A percentile compares a stretch with the other conserved stretches of the same genome.
Evolutionary conservation across 768 basidiomycete species (phyloP).

Genomic region (Hemileccinum rubropunctum): DNA sequence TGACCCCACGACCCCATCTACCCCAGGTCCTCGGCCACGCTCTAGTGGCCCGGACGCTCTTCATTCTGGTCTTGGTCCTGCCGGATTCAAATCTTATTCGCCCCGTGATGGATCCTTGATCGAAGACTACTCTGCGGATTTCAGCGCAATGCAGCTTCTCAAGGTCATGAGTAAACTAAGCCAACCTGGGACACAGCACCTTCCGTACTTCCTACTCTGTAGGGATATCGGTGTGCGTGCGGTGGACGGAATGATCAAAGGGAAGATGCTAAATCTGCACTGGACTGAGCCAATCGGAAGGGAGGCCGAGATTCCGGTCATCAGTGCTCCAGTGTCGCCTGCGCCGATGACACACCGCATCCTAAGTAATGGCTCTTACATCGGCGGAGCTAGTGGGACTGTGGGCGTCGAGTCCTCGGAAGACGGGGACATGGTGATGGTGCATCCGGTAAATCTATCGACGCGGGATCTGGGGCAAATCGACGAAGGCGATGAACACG

Average conservation of each 20-base stretch:
- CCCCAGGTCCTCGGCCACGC: slow-evolving; percentile 32
- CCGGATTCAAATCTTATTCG: slow-evolving; percentile 60
- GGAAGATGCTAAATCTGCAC: slow-evolving; percentile 67
- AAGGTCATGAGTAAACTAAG: slow-evolving; percentile 80
- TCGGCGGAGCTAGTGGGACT: slow-evolving; percentile 39
- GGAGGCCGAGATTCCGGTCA: slow-evolving; percentile 39
- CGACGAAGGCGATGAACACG: slow-evolving; percentile 53
- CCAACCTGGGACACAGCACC: slow-evolving; percentile 55
- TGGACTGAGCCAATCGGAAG: slow-evolving; percentile 72
- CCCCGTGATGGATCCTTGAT: slow-evolving; percentile 17
- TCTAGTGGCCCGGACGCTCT: slow-evolving; percentile 47
- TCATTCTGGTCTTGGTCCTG: slow-evolving; percentile 57
- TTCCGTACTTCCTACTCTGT: slow-evolving; percentile 81
- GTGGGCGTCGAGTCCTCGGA: slow-evolving; percentile 38
- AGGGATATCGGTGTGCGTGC: slow-evolving; percentile 80
- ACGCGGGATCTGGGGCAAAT: slow-evolving; percentile 43
- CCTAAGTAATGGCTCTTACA: slow-evolving; percentile 28
- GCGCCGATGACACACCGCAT: slow-evolving; percentile 26
- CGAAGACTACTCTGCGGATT: slow-evolving; percentile 59
- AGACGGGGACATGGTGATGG: slow-evolving; percentile 50
- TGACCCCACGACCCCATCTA: slow-evolving; percentile 31
- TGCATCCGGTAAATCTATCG: slow-evolving; percentile 35
- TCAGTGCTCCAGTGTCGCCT: slow-evolving; percentile 27
- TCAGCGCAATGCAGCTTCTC: slow-evolving; percentile 75
- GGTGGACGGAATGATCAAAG: slow-evolving; percentile 83